Evolutionary conservation across 768 basidiomycete genomes (phyloP).

Genomic region (Coprinopsis marcescibilis): DNA sequence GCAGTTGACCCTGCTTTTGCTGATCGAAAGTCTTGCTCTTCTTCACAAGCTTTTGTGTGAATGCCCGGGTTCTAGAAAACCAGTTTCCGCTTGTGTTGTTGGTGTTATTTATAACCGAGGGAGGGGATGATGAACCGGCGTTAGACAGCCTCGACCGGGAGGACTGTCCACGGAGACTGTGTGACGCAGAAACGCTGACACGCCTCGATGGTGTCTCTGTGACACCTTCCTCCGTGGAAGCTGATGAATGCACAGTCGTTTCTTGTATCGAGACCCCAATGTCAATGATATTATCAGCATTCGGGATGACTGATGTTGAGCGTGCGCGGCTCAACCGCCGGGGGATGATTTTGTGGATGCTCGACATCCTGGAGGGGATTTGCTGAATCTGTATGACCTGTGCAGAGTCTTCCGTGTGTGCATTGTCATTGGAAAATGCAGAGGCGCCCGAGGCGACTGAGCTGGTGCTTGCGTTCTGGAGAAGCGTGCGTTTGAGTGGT

Average conservation of each 20-base stretch:
- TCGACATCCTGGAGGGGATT: slow-evolving; percentile 36
- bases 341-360: slow-evolving; percentile 42
- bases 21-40: too few relatives aligned
- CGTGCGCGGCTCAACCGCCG: slow-evolving; percentile 38
- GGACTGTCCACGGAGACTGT: slow-evolving; percentile 28
- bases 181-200: slow-evolving; percentile 27
- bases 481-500: not conserved
- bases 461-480: slow-evolving; percentile 38
- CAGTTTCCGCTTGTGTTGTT: slow-evolving; percentile 18
- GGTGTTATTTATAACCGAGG: slow-evolving; percentile 19
- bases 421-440: slow-evolving; percentile 28
- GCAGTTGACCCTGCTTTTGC: too few relatives aligned
- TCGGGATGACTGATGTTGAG: slow-evolving; percentile 31
- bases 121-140: too few relatives aligned
- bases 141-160: slow-evolving; percentile 29
- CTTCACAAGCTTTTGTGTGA: slow-evolving; percentile 39
- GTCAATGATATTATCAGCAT: slow-evolving; percentile 24
- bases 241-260: slow-evolving; percentile 31
- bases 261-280: slow-evolving; percentile 46
- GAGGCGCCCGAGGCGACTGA: slow-evolving; percentile 39
- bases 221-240: slow-evolving; percentile 20
- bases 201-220: slow-evolving; percentile 16
- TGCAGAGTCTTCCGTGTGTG: slow-evolving; percentile 34
- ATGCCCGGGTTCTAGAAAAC: slow-evolving; percentile 32
- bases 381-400: slow-evolving; percentile 46